phyloP scores from a whole-genome alignment of 176 grass and related monocot species.

The Alopecurus myosuroides region DNA sequence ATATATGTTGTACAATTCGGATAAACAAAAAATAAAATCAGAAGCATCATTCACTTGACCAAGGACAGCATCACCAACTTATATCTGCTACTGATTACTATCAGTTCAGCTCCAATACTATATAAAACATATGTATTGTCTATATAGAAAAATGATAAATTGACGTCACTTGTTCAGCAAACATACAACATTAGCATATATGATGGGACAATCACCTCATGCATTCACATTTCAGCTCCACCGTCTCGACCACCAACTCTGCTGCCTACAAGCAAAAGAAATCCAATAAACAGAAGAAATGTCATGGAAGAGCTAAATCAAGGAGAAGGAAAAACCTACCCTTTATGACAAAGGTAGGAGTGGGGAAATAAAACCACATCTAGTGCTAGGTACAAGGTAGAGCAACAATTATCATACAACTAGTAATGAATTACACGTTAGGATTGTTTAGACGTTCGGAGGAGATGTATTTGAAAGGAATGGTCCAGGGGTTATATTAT shows the following conservation, averaged over 20 bases:
- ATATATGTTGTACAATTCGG: background rate
- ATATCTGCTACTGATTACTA: background rate
- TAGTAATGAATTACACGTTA: background rate
- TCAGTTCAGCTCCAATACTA: background rate
- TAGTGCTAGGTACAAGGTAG: background rate
- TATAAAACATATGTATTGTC: background rate
- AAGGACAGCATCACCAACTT: background rate
- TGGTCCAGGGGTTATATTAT: background rate
- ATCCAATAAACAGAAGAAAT: background rate
- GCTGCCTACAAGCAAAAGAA: background rate
- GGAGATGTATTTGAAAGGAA: background rate
- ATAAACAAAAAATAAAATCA: background rate
- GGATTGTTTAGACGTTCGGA: background rate
- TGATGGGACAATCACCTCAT: background rate
- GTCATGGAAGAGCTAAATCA: background rate
- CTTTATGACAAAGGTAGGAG: background rate
- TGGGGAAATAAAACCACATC: background rate
- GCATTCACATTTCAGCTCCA: background rate
- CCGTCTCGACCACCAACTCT: background rate
- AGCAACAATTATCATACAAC: background rate
- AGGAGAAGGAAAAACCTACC: background rate
- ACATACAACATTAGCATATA: background rate
- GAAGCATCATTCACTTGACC: background rate
- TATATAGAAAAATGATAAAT: background rate
- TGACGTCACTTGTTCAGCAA: background rate